These are phyloP conservation scores for Anethum foeniculum DNA, from an alignment of 140 eudicot genomes.

Conservation along the genomic window DNA sequence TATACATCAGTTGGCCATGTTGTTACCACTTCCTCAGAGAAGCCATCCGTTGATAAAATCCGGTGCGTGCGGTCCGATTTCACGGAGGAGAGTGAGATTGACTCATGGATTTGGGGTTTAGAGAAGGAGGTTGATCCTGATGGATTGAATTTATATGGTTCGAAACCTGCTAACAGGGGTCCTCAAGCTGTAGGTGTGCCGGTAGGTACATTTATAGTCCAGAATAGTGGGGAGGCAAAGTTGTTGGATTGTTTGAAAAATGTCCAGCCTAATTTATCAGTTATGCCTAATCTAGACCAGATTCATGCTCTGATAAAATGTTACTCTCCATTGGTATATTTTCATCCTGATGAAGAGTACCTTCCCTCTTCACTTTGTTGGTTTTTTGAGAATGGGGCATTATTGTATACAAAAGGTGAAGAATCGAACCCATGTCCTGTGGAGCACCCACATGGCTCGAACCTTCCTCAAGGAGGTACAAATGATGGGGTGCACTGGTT, in stretches of 20 bases:
- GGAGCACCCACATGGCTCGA: constrained; percentile 30
- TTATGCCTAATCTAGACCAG: constrained; percentile 41
- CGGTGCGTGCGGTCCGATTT: constrained; percentile 39
- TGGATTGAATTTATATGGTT: constrained; percentile 37
- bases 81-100: constrained; percentile 28
- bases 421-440: constrained; percentile 24
- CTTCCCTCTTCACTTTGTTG: constrained; percentile 41
- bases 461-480: constrained; percentile 50
- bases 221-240: constrained; percentile 17
- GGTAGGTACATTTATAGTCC: constrained; percentile 37
- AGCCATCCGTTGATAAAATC: constrained; percentile 29
- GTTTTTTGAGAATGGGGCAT: constrained; percentile 44
- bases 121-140: constrained; percentile 25
- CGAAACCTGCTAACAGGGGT: constrained; percentile 37
- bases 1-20: constrained; percentile 40
- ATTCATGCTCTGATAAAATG: constrained; percentile 32
- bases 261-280: constrained; percentile 15
- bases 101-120: constrained; percentile 45
- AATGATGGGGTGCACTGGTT: constrained; percentile 35
- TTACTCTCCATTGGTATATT: constrained; percentile 39
- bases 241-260: constrained; percentile 32
- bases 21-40: constrained; percentile 34
- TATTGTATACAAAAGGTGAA: constrained; percentile 37
- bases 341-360: constrained; percentile 42
- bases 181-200: constrained; percentile 33